phyloP scores from a whole-genome alignment of 495 filamentous ascomycete species.

The Talaromyces ruber region DNA sequence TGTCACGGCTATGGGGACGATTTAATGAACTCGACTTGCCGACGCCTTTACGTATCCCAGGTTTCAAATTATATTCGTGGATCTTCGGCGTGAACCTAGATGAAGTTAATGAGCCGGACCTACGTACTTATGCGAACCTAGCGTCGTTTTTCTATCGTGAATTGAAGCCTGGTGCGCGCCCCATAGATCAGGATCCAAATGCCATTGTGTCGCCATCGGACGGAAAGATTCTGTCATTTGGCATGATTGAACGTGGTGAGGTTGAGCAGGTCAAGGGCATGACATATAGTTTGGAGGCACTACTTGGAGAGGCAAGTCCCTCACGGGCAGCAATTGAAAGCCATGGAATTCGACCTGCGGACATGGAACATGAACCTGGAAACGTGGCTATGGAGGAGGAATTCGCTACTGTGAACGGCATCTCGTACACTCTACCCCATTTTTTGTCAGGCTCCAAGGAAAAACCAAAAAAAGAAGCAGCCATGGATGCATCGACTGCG shows the following conservation, averaged over 20 bases:
- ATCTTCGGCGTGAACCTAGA: conserved; percentile 89
- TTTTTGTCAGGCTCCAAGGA: conserved; percentile 64
- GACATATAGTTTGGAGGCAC: conserved; percentile 90
- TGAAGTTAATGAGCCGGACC: conserved; percentile 79
- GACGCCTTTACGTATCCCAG: conserved; percentile 80
- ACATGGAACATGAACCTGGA: conserved; percentile 20
- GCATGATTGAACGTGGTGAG: conserved; percentile 80
- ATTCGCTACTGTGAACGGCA: conserved; percentile 93
- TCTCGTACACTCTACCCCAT: conserved; percentile 87
- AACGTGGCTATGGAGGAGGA: conserved; percentile 73
- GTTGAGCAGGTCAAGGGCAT: conserved; percentile 99
- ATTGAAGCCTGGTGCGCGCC: conserved; percentile 82
- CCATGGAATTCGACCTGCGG: neutral
- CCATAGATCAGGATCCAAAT: conserved; percentile 69
- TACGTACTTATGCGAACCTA: conserved; percentile 85
- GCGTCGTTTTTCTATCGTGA: conserved; percentile 96
- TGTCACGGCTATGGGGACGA: conserved; percentile 86
- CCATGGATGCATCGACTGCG: conserved; percentile 55
- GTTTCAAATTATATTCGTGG: conserved; percentile 90
- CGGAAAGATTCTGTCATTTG: conserved; percentile 84
- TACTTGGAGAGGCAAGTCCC: conserved; percentile 61
- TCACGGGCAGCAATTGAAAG: conserved; percentile 20
- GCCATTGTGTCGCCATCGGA: conserved; percentile 82
- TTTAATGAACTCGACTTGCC: conserved; percentile 94
- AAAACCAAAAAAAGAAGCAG: conserved; percentile 22